Evolutionary conservation across 2,329 filamentous ascomycete genomes (phyloP).

Genomic region (Thermoascus crustaceus): DNA sequence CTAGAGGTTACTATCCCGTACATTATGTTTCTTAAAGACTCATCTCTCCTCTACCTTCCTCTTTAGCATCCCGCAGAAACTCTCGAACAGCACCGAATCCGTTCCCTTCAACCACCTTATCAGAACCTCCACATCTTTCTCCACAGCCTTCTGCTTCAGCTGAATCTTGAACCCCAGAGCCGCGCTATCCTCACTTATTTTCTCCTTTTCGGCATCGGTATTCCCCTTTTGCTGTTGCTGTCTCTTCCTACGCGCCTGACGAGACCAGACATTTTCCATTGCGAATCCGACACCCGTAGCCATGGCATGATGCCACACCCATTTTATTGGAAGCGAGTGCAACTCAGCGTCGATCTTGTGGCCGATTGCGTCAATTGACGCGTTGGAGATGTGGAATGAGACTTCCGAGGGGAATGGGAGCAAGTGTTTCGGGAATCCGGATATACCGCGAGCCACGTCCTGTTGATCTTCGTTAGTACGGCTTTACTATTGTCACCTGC

Average conservation of each 20-base stretch:
- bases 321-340: slow-evolving; percentile 51
- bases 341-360: slow-evolving; percentile 43
- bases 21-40: not conserved
- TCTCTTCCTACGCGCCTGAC: slow-evolving; percentile 59
- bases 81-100: slow-evolving; percentile 70
- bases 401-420: slow-evolving; percentile 47
- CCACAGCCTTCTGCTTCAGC: slow-evolving; percentile 32
- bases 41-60: slow-evolving; percentile 35
- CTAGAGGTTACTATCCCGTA: too few species aligned
- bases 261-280: slow-evolving; percentile 65
- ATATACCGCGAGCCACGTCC: slow-evolving; percentile 31
- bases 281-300: slow-evolving; percentile 55
- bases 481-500: not conserved
- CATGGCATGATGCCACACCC: slow-evolving; percentile 52
- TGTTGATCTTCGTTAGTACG: slow-evolving; percentile 9
- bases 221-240: slow-evolving; percentile 15
- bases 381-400: slow-evolving; percentile 31
- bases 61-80: slow-evolving; percentile 74
- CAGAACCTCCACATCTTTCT: slow-evolving; percentile 40
- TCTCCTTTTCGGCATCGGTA: slow-evolving; percentile 20
- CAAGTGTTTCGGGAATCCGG: slow-evolving; percentile 41
- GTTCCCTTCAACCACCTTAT: slow-evolving; percentile 69
- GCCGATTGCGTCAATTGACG: slow-evolving; percentile 24
- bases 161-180: slow-evolving; percentile 52
- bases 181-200: slow-evolving; percentile 31